A percentile compares a stretch with the other conserved stretches of the same genome.
Evolutionary conservation across 129 eudicot genomes (phyloP).

Genomic region (Pittosporum tobira): DNA sequence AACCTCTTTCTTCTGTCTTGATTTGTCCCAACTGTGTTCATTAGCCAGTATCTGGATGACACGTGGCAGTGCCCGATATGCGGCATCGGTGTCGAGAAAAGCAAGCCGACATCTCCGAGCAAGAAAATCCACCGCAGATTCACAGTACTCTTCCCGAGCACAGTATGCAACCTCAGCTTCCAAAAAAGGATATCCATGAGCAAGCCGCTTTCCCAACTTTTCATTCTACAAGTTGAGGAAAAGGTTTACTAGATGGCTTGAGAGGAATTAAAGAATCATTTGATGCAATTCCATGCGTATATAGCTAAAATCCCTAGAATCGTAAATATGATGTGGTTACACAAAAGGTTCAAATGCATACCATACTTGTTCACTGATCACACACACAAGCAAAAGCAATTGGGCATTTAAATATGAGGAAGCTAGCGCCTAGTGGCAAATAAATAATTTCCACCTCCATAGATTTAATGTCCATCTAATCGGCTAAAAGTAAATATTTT

Average conservation of each 20-base stretch:
- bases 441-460: too few relatives aligned
- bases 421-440: too few relatives aligned
- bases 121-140: conserved; percentile 80
- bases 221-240: conserved; percentile 41
- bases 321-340: too few relatives aligned
- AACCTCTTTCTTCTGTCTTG: conserved; percentile 57
- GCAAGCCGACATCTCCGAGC: conserved; percentile 96
- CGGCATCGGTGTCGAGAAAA: conserved; percentile 92
- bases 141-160: conserved; percentile 84
- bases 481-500: too few relatives aligned
- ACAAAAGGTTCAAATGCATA: too few relatives aligned
- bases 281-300: background rate
- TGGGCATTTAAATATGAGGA: too few relatives aligned
- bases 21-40: conserved; percentile 82
- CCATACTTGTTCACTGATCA: too few relatives aligned
- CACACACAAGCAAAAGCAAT: too few relatives aligned
- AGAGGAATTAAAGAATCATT: too few relatives aligned
- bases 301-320: background rate
- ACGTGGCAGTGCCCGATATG: conserved; percentile 71
- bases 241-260: background rate
- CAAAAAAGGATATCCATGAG: conserved; percentile 86
- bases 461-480: too few relatives aligned
- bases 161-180: conserved; percentile 97
- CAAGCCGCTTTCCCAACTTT: conserved; percentile 83
- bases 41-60: conserved; percentile 63